A percentile compares a stretch with the other conserved stretches of the same genome.
Evolutionary conservation across 1,139 yeast genomes (phyloP).

Genomic region (Sporopachydermia cereana): DNA sequence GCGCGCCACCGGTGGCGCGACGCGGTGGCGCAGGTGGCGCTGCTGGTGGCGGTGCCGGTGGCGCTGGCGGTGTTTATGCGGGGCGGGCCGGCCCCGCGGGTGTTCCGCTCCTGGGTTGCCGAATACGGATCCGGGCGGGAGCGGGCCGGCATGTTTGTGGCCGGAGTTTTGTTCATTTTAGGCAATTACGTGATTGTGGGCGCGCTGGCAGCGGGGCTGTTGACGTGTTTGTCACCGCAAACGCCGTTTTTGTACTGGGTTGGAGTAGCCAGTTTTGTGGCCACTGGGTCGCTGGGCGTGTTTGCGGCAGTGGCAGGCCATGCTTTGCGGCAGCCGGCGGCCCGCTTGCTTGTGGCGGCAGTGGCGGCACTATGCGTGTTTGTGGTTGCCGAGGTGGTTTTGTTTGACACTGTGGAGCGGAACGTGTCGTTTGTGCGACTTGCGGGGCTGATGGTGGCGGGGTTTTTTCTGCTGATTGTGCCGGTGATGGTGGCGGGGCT

Average conservation of each 20-base stretch:
- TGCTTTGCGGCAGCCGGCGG: not conserved
- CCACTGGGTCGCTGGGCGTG: not conserved
- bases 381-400: not conserved
- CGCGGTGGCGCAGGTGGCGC: not conserved
- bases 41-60: too few species aligned
- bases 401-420: not conserved
- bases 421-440: slow-evolving; percentile 1
- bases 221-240: not conserved
- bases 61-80: too few species aligned
- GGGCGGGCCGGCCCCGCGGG: too few species aligned
- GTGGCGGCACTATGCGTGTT: not conserved
- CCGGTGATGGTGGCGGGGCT: not conserved
- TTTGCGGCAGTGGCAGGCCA: not conserved
- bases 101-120: not conserved
- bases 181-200: not conserved
- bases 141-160: not conserved
- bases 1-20: not conserved
- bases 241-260: not conserved
- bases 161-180: not conserved
- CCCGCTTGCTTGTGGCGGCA: not conserved
- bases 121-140: not conserved
- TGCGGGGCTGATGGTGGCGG: not conserved
- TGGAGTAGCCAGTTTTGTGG: not conserved
- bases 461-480: not conserved
- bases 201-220: not conserved